These are phyloP conservation scores for Fusarium humuli DNA, from an alignment of 2,329 filamentous ascomycete species.

Conservation along the genomic window DNA sequence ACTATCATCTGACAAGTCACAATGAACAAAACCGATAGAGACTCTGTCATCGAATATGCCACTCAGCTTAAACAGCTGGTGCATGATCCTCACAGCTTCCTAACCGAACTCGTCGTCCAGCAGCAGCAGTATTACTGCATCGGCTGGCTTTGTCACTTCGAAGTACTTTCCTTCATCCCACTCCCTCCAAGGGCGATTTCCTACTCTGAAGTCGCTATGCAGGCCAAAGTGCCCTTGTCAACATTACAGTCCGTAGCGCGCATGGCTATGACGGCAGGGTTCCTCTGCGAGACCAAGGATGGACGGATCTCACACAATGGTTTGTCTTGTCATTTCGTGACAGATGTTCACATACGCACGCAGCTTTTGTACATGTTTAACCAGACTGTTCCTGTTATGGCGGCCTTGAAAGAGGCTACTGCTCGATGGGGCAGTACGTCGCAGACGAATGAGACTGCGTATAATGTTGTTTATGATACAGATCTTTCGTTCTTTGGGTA, in stretches of 20 bases:
- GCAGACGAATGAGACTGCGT: constrained; percentile 46
- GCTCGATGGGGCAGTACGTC: constrained; percentile 44
- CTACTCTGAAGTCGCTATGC: constrained; percentile 22
- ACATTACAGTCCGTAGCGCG: constrained; percentile 39
- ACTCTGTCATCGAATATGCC: constrained; percentile 29
- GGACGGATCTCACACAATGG: constrained; percentile 49
- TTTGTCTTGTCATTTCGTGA: constrained; percentile 48
- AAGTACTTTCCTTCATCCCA: constrained; percentile 22
- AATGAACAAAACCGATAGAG: constrained; percentile 32
- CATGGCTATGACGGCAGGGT: constrained; percentile 53
- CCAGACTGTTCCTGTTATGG: constrained; percentile 43
- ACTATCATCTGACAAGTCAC: not conserved
- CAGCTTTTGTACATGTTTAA: constrained; percentile 50
- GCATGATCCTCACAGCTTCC: constrained; percentile 34
- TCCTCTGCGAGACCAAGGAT: constrained; percentile 51
- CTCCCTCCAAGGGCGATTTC: not conserved
- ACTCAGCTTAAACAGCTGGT: constrained; percentile 26
- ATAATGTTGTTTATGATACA: constrained; percentile 46
- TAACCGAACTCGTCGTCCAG: constrained; percentile 30
- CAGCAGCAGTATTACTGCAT: constrained; percentile 36
- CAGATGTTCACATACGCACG: constrained; percentile 42
- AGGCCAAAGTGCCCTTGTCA: constrained; percentile 17
- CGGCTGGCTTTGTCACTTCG: constrained; percentile 31
- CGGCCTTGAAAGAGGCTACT: constrained; percentile 42
- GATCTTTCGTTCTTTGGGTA: constrained; percentile 51